phyloP scores from a whole-genome alignment of 2,329 filamentous ascomycete species.

The Fusarium mangiferae region DNA sequence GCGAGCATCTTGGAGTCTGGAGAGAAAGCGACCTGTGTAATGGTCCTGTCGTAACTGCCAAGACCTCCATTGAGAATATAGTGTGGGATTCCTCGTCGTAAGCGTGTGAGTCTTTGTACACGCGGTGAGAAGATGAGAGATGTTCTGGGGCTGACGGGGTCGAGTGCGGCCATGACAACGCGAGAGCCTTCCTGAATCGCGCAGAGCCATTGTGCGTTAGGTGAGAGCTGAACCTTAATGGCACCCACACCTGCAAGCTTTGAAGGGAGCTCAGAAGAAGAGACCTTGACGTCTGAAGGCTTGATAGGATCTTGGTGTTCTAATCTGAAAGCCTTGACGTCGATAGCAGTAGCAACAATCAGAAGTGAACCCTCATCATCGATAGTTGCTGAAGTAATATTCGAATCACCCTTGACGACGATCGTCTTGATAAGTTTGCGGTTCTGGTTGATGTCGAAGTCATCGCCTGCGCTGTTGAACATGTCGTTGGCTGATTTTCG shows the following conservation, averaged over 20 bases:
- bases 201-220: slow-evolving; percentile 75
- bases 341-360: slow-evolving; percentile 77
- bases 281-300: slow-evolving; percentile 72
- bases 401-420: slow-evolving; percentile 78
- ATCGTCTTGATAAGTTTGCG: slow-evolving; percentile 77
- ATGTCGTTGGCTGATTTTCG: slow-evolving; percentile 59
- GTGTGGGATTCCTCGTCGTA: slow-evolving; percentile 65
- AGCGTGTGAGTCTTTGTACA: slow-evolving; percentile 60
- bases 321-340: slow-evolving; percentile 82
- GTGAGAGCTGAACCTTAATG: slow-evolving; percentile 74
- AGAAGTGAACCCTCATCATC: slow-evolving; percentile 78
- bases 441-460: slow-evolving; percentile 60
- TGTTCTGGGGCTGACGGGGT: slow-evolving; percentile 26
- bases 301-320: slow-evolving; percentile 61
- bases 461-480: slow-evolving; percentile 52
- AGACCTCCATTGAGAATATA: slow-evolving; percentile 71
- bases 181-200: slow-evolving; percentile 70
- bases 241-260: slow-evolving; percentile 71
- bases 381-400: slow-evolving; percentile 80
- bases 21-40: slow-evolving; percentile 82
- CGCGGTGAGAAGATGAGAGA: slow-evolving; percentile 46
- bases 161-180: slow-evolving; percentile 58
- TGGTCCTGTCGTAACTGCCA: slow-evolving; percentile 79
- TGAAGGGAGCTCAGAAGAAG: slow-evolving; percentile 73
- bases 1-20: slow-evolving; percentile 82